Evolutionary conservation across 805 yeast genomes (phyloP).

Genomic region (Kodamaea sagamina): DNA sequence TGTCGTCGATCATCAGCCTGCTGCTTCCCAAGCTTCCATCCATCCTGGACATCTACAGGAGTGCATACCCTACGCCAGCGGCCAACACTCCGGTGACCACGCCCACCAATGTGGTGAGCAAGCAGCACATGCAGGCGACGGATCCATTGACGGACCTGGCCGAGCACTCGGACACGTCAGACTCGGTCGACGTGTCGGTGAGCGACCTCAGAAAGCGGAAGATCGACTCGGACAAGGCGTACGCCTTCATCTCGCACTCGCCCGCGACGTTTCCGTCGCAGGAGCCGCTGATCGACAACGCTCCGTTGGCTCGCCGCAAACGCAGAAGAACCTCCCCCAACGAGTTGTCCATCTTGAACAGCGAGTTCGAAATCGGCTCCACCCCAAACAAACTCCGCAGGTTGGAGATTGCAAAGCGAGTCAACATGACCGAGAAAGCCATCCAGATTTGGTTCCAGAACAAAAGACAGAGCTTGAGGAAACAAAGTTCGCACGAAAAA

Average conservation of each 20-base stretch:
- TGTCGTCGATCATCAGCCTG: slow-evolving; percentile 33
- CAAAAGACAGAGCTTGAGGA: slow-evolving; percentile 79
- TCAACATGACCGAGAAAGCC: slow-evolving; percentile 95
- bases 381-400: slow-evolving; percentile 83
- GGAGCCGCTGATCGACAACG: slow-evolving; percentile 84
- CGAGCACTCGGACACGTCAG: background rate
- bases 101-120: background rate
- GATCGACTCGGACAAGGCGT: slow-evolving; percentile 35
- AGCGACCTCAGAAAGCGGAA: slow-evolving; percentile 11
- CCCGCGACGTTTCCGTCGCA: slow-evolving; percentile 83
- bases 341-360: slow-evolving; percentile 78
- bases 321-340: slow-evolving; percentile 92
- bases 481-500: slow-evolving; percentile 39
- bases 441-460: slow-evolving; percentile 99
- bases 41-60: slow-evolving; percentile 18
- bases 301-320: slow-evolving; percentile 90
- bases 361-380: slow-evolving; percentile 71
- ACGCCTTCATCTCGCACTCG: slow-evolving; percentile 92
- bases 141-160: no score
- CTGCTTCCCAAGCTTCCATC: slow-evolving; percentile 29
- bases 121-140: no score
- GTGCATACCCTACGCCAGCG: slow-evolving; percentile 10
- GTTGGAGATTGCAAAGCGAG: slow-evolving; percentile 72
- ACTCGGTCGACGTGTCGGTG: background rate
- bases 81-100: slow-evolving; percentile 5